Evolutionary conservation across 1,284 basidiomycete genomes (phyloP).

Genomic region (Sutorius eximius): DNA sequence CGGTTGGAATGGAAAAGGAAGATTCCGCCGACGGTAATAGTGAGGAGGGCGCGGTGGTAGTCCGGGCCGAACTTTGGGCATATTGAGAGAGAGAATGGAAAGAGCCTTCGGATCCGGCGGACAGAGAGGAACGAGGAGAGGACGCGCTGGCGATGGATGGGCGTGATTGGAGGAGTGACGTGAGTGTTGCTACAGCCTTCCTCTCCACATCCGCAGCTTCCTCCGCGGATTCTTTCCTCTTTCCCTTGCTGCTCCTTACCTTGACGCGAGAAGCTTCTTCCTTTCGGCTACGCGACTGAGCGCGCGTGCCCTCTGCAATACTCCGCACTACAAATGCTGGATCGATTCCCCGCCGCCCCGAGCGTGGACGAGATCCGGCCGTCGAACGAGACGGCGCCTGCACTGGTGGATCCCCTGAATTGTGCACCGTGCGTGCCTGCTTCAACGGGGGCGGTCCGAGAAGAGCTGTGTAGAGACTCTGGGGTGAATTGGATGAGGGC

Average conservation of each 20-base stretch:
- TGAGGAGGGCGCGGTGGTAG: slow-evolving; percentile 37
- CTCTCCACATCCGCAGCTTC: slow-evolving; percentile 60
- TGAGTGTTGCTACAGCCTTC: slow-evolving; percentile 77
- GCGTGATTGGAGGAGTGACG: slow-evolving; percentile 64
- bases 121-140: slow-evolving; percentile 69
- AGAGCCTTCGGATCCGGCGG: slow-evolving; percentile 53
- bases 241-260: slow-evolving; percentile 45
- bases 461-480: slow-evolving; percentile 70
- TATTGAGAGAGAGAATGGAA: slow-evolving; percentile 58
- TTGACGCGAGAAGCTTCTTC: slow-evolving; percentile 22
- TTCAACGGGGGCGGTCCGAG: slow-evolving; percentile 71
- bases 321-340: slow-evolving; percentile 27
- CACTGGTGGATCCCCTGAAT: slow-evolving; percentile 66
- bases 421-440: slow-evolving; percentile 71
- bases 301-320: slow-evolving; percentile 48
- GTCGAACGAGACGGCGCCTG: slow-evolving; percentile 46
- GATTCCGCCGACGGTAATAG: slow-evolving; percentile 35
- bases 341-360: slow-evolving; percentile 16
- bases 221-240: slow-evolving; percentile 44
- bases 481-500: slow-evolving; percentile 36
- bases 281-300: slow-evolving; percentile 36
- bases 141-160: slow-evolving; percentile 56
- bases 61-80: slow-evolving; percentile 61
- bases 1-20: slow-evolving; percentile 24
- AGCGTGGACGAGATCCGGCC: slow-evolving; percentile 31